phyloP scores from a whole-genome alignment of 2,329 filamentous ascomycete species.

The Magnaporthiopsis rhizophila region DNA sequence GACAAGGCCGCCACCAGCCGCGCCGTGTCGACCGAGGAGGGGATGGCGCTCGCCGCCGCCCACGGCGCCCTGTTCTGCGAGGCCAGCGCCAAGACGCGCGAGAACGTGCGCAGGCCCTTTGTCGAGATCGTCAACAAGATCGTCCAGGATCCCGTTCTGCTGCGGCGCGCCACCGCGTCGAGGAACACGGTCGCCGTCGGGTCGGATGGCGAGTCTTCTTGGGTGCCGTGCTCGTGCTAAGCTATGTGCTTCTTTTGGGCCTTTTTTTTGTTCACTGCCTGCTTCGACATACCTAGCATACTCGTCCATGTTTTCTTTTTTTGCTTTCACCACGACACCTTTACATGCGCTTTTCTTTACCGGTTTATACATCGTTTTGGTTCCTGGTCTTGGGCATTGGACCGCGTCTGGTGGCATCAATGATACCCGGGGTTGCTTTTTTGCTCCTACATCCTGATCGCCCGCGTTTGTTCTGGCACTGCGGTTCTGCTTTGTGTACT shows the following conservation, averaged over 20 bases:
- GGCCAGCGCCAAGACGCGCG: slow-evolving; percentile 44
- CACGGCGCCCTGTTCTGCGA: slow-evolving; percentile 43
- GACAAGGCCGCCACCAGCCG: slow-evolving; percentile 35
- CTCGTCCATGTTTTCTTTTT: too few species aligned
- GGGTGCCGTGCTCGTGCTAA: slow-evolving; percentile 4
- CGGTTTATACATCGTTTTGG: not conserved
- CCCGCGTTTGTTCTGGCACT: not conserved
- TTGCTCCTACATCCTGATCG: not conserved
- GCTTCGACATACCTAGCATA: too few species aligned
- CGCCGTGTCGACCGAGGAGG: slow-evolving; percentile 39
- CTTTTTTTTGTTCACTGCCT: too few species aligned
- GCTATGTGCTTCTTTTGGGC: not conserved
- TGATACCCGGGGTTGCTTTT: slow-evolving; percentile 7
- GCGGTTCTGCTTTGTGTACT: not conserved
- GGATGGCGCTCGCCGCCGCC: slow-evolving; percentile 34
- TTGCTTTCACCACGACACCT: not conserved
- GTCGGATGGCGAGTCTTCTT: slow-evolving; percentile 11
- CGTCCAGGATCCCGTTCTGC: slow-evolving; percentile 34
- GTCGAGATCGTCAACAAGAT: slow-evolving; percentile 43
- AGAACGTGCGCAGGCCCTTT: slow-evolving; percentile 43
- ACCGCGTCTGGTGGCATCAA: not conserved
- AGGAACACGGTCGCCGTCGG: slow-evolving; percentile 5
- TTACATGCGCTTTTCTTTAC: not conserved
- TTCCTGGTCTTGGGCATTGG: slow-evolving; percentile 1
- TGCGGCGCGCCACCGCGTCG: slow-evolving; percentile 14